These are phyloP conservation scores for Ceriops zippeliana DNA, from an alignment of 345 rosid species.

Conservation along the genomic window DNA sequence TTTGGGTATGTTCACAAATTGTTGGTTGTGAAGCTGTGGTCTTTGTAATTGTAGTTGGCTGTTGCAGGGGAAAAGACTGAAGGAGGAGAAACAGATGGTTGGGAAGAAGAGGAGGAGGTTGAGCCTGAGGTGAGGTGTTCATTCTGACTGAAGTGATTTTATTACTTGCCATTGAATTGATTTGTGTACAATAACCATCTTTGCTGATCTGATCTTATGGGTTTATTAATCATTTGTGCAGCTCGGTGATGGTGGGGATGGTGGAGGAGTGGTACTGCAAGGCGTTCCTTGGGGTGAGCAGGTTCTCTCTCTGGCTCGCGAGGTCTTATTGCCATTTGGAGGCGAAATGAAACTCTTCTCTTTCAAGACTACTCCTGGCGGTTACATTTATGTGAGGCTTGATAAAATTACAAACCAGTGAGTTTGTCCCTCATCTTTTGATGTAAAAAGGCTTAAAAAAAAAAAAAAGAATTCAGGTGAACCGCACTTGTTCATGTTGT, in stretches of 20 bases:
- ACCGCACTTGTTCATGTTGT: neutral
- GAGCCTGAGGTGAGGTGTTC: conserved; percentile 46
- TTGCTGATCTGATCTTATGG: neutral
- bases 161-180: conserved; percentile 4
- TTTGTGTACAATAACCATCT: neutral
- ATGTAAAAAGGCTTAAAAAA: neutral
- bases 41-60: neutral
- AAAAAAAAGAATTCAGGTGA: neutral
- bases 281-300: conserved; percentile 70
- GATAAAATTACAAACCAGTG: conserved; percentile 75
- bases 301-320: conserved; percentile 56
- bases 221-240: conserved; percentile 15
- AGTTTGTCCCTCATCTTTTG: conserved; percentile 20
- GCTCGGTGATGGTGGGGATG: conserved; percentile 88
- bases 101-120: conserved; percentile 80
- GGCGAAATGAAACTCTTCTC: conserved; percentile 59
- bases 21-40: neutral
- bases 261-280: conserved; percentile 78
- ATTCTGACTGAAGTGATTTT: neutral
- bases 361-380: conserved; percentile 76
- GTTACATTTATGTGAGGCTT: conserved; percentile 69
- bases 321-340: conserved; percentile 45
- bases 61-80: conserved; percentile 48
- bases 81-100: conserved; percentile 55
- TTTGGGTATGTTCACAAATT: neutral